phyloP scores from a whole-genome alignment of 164 flowering plant genomes.

The Litsea cubeba region DNA sequence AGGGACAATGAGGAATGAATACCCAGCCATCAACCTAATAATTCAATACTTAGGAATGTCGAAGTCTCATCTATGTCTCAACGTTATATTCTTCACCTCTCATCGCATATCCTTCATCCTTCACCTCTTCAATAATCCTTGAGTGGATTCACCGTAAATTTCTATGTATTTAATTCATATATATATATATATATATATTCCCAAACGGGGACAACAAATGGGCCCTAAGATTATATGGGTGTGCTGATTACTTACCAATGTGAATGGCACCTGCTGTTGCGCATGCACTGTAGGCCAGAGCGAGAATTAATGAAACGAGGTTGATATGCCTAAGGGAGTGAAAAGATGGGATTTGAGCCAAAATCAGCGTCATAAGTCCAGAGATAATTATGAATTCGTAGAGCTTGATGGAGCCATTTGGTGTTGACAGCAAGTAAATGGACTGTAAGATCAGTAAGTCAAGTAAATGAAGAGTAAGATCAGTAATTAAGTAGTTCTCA shows the following conservation, averaged over 20 bases:
- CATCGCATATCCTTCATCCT: too few species aligned
- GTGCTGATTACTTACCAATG: conserved; percentile 40
- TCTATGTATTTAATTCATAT: too few species aligned
- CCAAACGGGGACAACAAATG: too few species aligned
- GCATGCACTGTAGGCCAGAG: conserved; percentile 72
- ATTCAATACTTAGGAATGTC: too few species aligned
- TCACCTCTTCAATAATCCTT: too few species aligned
- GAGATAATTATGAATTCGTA: conserved; percentile 69
- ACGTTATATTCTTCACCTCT: too few species aligned
- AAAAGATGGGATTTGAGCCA: conserved; percentile 92
- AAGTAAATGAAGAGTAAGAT: not conserved
- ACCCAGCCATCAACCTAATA: too few species aligned
- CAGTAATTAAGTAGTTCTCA: not conserved
- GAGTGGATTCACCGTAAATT: too few species aligned
- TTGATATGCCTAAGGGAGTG: conserved; percentile 91
- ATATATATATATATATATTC: too few species aligned
- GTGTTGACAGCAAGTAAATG: conserved; percentile 52
- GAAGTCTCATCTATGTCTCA: too few species aligned
- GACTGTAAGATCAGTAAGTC: conserved; percentile 37
- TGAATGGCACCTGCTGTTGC: conserved; percentile 71
- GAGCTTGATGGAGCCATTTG: conserved; percentile 65
- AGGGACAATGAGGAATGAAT: too few species aligned
- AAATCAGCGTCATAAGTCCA: conserved; percentile 65
- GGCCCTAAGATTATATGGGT: not conserved
- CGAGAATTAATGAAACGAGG: conserved; percentile 60